A percentile compares a stretch with the other conserved stretches of the same genome.
These are phyloP conservation scores for Arthrobotrys sphaeroides DNA, from an alignment of 2,329 filamentous ascomycete genomes.

Conservation along the genomic window DNA sequence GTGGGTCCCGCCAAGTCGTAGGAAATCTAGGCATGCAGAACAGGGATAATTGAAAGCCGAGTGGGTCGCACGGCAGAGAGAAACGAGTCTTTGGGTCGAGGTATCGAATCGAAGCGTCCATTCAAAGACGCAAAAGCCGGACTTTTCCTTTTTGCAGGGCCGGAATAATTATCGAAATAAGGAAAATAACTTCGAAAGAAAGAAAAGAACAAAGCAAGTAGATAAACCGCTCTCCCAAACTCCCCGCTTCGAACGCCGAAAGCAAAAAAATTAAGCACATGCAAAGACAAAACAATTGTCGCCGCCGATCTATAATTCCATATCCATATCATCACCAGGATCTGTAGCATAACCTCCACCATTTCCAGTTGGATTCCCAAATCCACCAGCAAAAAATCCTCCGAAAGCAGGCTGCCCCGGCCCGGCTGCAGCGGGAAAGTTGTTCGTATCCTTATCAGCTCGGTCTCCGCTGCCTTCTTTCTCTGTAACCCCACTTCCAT, in stretches of 20 bases:
- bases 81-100: background rate
- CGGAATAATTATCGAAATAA: background rate
- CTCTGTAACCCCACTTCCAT: conserved; percentile 46
- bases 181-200: background rate
- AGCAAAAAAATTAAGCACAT: background rate
- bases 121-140: background rate
- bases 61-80: conserved; percentile 45
- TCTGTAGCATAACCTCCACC: conserved; percentile 38
- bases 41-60: conserved; percentile 36
- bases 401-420: conserved; percentile 18
- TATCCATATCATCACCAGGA: conserved; percentile 46
- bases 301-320: conserved; percentile 29
- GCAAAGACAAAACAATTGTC: background rate
- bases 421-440: background rate
- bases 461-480: conserved; percentile 22
- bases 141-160: background rate
- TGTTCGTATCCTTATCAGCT: background rate
- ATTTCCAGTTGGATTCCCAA: conserved; percentile 9
- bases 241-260: background rate
- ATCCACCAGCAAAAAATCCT: conserved; percentile 13
- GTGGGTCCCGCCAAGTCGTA: conserved; percentile 19
- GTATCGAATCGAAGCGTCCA: background rate
- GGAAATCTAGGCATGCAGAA: conserved; percentile 13
- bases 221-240: too few relatives aligned
- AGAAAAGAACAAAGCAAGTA: too few relatives aligned